phyloP scores from a whole-genome alignment of 139 green algal species.

The Micractinium sp. region DNA sequence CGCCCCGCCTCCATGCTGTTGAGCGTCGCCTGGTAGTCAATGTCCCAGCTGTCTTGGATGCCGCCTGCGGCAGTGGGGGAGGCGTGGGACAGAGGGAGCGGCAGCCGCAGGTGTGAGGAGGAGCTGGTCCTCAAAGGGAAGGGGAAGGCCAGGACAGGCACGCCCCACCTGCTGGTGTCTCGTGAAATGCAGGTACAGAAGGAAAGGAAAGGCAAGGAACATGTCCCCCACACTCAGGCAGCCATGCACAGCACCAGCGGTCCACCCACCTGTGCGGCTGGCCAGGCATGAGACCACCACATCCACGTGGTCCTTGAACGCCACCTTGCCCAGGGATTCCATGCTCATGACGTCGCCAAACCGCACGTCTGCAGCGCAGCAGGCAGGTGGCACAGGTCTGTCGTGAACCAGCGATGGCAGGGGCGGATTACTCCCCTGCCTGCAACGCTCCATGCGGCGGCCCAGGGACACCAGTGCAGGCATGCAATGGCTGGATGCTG shows the following conservation, averaged over 20 bases:
- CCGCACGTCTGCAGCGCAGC: constrained; percentile 57
- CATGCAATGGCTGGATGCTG: not conserved
- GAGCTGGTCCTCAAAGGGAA: not conserved
- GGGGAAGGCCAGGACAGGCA: too few species aligned
- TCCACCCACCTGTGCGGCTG: constrained; percentile 80
- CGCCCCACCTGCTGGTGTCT: too few species aligned
- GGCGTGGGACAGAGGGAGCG: not conserved
- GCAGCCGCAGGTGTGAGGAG: not conserved
- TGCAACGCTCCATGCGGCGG: too few species aligned
- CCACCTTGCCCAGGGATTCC: constrained; percentile 63
- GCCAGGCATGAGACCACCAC: constrained; percentile 98
- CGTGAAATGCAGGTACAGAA: too few species aligned
- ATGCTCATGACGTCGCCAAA: constrained; percentile 90
- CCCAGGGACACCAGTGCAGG: not conserved
- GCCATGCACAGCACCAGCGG: not conserved
- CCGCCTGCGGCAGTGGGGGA: constrained; percentile 17
- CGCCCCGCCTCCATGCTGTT: constrained; percentile 88
- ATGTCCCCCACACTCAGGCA: not conserved
- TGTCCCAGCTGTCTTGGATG: constrained; percentile 94
- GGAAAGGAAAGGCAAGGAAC: too few species aligned
- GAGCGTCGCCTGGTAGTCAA: constrained; percentile 97
- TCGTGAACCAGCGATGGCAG: too few species aligned
- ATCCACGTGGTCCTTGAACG: constrained; percentile 87
- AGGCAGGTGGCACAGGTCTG: not conserved
- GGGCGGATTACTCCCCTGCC: too few species aligned